Conservation (phyloP, 1,139 yeast genomes). For the Scheffersomyces illinoinensis region DNA sequence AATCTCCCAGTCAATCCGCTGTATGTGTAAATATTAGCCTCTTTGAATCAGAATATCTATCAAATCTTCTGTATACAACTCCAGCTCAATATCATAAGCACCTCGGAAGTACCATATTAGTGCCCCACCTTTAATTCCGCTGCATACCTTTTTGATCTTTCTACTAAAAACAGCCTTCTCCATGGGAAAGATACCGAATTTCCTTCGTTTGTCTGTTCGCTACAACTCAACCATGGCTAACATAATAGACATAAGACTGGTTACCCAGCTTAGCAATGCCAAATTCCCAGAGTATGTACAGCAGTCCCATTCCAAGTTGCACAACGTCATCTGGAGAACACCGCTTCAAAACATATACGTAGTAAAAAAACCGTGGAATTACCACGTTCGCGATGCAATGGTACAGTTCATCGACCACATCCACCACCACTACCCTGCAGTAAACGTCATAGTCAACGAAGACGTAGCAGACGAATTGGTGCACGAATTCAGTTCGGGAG, state of each 20-base stretch:
- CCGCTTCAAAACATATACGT: slow-evolving; percentile 72
- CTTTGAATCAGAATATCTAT: background rate
- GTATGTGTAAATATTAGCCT: background rate
- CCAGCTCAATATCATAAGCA: background rate
- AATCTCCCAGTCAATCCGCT: background rate
- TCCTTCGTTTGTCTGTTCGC: background rate
- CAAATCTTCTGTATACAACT: background rate
- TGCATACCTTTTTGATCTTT: background rate
- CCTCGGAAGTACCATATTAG: background rate
- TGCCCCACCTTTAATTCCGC: background rate
- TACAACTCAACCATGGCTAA: background rate
- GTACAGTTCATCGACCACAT: slow-evolving; percentile 59
- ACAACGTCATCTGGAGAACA: slow-evolving; percentile 44
- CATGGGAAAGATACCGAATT: background rate
- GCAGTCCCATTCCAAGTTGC: slow-evolving; percentile 48
- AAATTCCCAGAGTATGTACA: slow-evolving; percentile 41
- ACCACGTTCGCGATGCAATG: slow-evolving; percentile 65
- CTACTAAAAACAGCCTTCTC: background rate
- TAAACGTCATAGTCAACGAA: slow-evolving; percentile 74
- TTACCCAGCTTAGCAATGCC: slow-evolving; percentile 9
- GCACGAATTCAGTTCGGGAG: slow-evolving; percentile 28
- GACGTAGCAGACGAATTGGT: slow-evolving; percentile 75
- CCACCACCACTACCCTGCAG: slow-evolving; percentile 59
- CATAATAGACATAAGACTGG: slow-evolving; percentile 7
- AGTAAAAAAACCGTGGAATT: slow-evolving; percentile 83